phyloP scores from a whole-genome alignment of 768 basidiomycete genomes.

The Hemileccinum impolitum region DNA sequence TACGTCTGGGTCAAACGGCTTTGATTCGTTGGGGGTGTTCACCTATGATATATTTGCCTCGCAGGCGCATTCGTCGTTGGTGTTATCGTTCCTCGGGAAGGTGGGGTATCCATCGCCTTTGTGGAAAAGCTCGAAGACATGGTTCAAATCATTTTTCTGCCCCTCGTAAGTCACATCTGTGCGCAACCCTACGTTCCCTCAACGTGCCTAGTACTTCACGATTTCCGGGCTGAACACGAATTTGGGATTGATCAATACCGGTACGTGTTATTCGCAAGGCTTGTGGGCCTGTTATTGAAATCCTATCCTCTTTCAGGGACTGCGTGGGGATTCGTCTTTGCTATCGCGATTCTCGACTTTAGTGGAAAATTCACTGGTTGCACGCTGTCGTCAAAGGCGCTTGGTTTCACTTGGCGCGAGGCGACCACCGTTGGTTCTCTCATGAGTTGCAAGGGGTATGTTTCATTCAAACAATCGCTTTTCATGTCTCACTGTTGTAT shows the following conservation, averaged over 20 bases:
- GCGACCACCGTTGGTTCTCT: slow-evolving; percentile 81
- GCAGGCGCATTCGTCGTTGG: slow-evolving; percentile 81
- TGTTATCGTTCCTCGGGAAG: slow-evolving; percentile 81
- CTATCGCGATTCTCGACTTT: slow-evolving; percentile 77
- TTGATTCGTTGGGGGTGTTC: neutral
- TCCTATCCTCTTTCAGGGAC: slow-evolving; percentile 40
- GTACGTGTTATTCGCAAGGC: slow-evolving; percentile 29
- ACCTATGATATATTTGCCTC: neutral
- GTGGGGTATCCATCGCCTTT: slow-evolving; percentile 76
- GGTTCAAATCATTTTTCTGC: slow-evolving; percentile 86
- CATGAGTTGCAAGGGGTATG: slow-evolving; percentile 94
- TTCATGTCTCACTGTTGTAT: slow-evolving; percentile 1
- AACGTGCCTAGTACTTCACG: slow-evolving; percentile 75
- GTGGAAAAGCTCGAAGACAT: slow-evolving; percentile 96
- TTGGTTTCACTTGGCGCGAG: slow-evolving; percentile 82
- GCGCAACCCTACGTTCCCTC: neutral
- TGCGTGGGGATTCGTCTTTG: slow-evolving; percentile 86
- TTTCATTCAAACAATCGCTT: slow-evolving; percentile 19
- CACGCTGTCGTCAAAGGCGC: slow-evolving; percentile 57
- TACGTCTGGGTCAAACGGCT: slow-evolving; percentile 18
- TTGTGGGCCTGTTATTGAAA: neutral
- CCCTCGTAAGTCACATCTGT: slow-evolving; percentile 53
- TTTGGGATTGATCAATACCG: slow-evolving; percentile 77
- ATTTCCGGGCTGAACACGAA: slow-evolving; percentile 92
- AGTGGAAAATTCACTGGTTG: slow-evolving; percentile 88